Evolutionary conservation across 1,139 yeast species (phyloP), one percentile per base, ranked within the genome.

Genomic region (Suhomyces panamericanus): DNA sequence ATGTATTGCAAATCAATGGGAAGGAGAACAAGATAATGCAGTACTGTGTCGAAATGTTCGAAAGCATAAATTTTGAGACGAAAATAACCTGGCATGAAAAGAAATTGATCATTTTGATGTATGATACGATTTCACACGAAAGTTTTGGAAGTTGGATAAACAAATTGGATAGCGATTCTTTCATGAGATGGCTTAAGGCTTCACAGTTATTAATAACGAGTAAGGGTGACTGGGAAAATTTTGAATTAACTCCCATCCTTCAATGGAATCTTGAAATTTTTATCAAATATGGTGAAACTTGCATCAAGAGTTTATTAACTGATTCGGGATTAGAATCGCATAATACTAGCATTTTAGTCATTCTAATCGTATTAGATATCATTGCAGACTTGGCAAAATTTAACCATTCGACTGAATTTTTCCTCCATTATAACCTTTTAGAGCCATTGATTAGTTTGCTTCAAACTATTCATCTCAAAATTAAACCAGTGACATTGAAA

Each of bases 251-350:
- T 0, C 76, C 75, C 2, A 66, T 84, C 12, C 63, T 83, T 43
- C 67, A 80, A 0, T 84, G 90, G 89, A 59, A 69, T 14, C 66
- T 67, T 48, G 75, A 73, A 22, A 55, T 75, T 33, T 76, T 72
- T 47, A 62, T 63, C 32, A 46, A 52, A 5, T 53, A 48, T 22
- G 40, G 48, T 8, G 28, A 36, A 3, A 35, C 15, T 10, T 48
- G 55, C 8, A 35, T 46, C 7, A 35, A 33, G 39, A 29, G 1
- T 6, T n/a, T 17, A 22, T 35, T 11, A 9, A 12, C 12, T 4
- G n/a, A 29, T 7, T 4, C 16, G 15, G 14, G n/a, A 7, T 29
- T 3, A 14, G 24, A 13, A 14, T 10, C 15, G 5, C 12, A 35
- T 38, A 41, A 33, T 37, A 33, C 22, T 6, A 24, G 7, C 42